Base-by-base conservation (phyloP, 176 grass and related monocot genomes). In the Oryza punctata region DNA sequence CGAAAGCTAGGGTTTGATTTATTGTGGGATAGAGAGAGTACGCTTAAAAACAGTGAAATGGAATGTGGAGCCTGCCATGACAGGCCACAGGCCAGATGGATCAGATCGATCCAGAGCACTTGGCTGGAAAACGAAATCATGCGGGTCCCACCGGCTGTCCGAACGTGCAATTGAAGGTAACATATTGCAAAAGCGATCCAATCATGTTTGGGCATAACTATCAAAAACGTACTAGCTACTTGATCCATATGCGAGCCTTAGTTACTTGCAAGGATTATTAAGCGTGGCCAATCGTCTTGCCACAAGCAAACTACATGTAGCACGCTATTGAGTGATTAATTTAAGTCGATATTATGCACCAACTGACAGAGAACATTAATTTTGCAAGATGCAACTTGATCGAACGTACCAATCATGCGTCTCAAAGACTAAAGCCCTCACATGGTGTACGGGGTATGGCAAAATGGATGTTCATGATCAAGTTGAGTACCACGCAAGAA, bases 11-110 rank as follows among this genome's bases (percentile, higher is more conserved):
- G 29, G 30, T 30, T 30, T 30, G 30, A 30, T 30, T 30, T 30
- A 30, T 0, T 30, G 30, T 2, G 30, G 30, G 30, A 3, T 3
- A 3, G 30, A 7, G n/a, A n/a, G n/a, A n/a, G n/a, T 35, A 37
- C 9, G 38, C 15, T 67, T 44, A 65, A 29, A 85, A 81, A 84
- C 47, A 40, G 82, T 1, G 59, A 41, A 19, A 29, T 41, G 7
- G 70, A 66, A 72, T 80, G 78, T 85, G 72, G 69, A 14, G 45
- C 45, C 47, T 78, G 64, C n/a, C 37, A 21, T 19, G 50, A 18
- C 81, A 80, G 38, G 43, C 67, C 47, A 21, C 72, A 35, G 41
- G 69, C 18, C 28, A 67, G 35, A 41, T 65, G 57, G 69, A 60
- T n/a, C 15, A 15, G 70, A 69, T 76, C 82, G 9, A 54, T 67